A percentile compares a stretch with the other conserved stretches of the same genome.
These are phyloP conservation scores for Lipomyces chichibuensis DNA, from an alignment of 805 yeast species.

Conservation along the genomic window DNA sequence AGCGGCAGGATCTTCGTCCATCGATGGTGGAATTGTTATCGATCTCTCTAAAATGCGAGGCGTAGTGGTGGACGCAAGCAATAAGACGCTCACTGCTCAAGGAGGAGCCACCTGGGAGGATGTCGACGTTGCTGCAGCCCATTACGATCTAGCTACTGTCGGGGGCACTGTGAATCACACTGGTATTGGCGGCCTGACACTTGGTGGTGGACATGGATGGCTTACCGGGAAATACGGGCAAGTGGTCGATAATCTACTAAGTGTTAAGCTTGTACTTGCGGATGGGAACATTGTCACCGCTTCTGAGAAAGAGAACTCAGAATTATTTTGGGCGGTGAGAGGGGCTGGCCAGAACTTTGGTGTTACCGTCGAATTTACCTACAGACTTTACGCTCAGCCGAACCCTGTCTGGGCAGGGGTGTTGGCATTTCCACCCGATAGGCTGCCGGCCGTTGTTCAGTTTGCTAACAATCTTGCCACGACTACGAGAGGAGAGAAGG, in stretches of 20 bases:
- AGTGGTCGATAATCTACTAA: not conserved
- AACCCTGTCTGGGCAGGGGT: not conserved
- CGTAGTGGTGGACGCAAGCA: not conserved
- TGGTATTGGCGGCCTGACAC: not conserved
- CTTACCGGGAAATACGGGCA: not conserved
- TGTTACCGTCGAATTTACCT: not conserved
- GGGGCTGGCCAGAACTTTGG: not conserved
- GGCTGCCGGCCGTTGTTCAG: not conserved
- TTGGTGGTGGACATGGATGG: not conserved
- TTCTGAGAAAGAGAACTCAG: not conserved
- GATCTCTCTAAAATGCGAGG: not conserved
- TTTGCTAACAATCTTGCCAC: not conserved
- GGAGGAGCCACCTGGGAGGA: not conserved
- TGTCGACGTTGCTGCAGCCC: not conserved
- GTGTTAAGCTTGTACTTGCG: not conserved
- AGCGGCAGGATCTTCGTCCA: not conserved
- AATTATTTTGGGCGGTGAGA: not conserved
- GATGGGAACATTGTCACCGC: not conserved
- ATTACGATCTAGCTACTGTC: not conserved
- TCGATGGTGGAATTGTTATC: not conserved
- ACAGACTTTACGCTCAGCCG: not conserved
- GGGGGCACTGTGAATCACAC: not conserved
- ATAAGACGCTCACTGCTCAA: not conserved
- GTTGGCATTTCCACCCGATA: not conserved
- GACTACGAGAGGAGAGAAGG: not conserved